Base-by-base conservation (phyloP, 2,329 filamentous ascomycete genomes). In the Beauveria pseudobassiana region DNA sequence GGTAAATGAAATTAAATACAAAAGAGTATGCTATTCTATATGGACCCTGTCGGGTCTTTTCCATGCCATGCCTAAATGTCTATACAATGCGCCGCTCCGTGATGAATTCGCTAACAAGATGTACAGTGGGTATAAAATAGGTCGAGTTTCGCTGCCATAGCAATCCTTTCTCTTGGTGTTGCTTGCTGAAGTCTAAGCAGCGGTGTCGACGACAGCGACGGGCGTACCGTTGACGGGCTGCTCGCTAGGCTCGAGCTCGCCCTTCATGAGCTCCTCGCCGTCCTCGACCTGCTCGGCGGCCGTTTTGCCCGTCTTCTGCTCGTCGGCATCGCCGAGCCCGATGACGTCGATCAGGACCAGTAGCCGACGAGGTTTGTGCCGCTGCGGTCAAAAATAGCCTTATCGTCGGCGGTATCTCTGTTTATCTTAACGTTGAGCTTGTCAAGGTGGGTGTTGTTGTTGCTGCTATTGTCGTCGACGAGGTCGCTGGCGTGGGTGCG, bases 261-360 rank as follows among this genome's bases (percentile, higher is more conserved):
- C 70, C 65, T 73, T 69, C 70, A 75, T 74, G 40, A 69, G 65
- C 40, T 68, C 63, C n/a, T 76, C 73, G 8, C 69, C 68, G 10
- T 74, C 70, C 22, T 75, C 74, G 12, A 75, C 69, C 64, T 74
- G 69, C 59, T 73, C 63, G 12, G 66, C 61, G 1, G 67, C 63
- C 0, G 71, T 68, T 66, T 74, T 73, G 57, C 69, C 71, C 4
- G 63, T 67, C 9, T 68, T 69, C 9, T 66, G 64, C 3, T 72
- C 70, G 7, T 64, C 68, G 2, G 67, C 63, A 1, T 72, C 71
- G 0, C 74, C 82, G 64, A 83, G 72, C 8, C 81, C 82, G 3
- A 82, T 75, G 22, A 80, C 73, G 55, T 84, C 78, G 63, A 85
- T 78, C 78, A 82, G 48, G 72, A 69, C 83, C 83, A 86, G 59